These are phyloP conservation scores for Nitzschia sp. DNA, from an alignment of 108 stramenopile species.

Conservation along the genomic window DNA sequence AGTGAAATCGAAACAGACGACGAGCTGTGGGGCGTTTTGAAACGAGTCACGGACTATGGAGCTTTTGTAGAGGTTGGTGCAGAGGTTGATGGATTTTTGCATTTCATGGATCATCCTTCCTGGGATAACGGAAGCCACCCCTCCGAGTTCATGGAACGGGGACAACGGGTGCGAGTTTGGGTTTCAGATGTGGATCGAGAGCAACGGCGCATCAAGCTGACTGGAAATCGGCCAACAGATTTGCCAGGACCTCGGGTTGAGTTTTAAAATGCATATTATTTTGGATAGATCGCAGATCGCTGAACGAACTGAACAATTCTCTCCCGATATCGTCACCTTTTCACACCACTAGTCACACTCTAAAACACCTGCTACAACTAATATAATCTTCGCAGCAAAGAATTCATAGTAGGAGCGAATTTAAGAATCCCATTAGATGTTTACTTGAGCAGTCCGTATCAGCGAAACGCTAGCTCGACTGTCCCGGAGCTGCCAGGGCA, in stretches of 20 bases:
- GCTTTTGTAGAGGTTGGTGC: slow-evolving; percentile 90
- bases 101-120: slow-evolving; percentile 92
- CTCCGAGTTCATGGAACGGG: slow-evolving; percentile 61
- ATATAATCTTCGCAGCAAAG: no score
- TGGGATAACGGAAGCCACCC: slow-evolving; percentile 58
- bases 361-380: neutral
- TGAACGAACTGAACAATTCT: no score
- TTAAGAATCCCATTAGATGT: neutral
- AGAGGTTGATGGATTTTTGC: slow-evolving; percentile 88
- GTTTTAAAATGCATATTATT: no score
- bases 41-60: slow-evolving; percentile 88
- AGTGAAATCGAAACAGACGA: slow-evolving; percentile 81
- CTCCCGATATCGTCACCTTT: no score
- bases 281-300: no score
- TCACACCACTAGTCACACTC: no score
- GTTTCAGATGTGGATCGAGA: slow-evolving; percentile 76
- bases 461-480: no score
- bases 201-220: slow-evolving; percentile 70
- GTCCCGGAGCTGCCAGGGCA: no score
- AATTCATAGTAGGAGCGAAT: neutral
- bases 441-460: neutral
- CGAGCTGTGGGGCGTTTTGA: slow-evolving; percentile 90
- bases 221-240: slow-evolving; percentile 65
- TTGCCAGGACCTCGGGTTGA: slow-evolving; percentile 80
- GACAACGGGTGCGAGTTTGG: slow-evolving; percentile 84